Conservation (phyloP, 1,284 basidiomycete species). For the Gastroboletus turbinatus region DNA sequence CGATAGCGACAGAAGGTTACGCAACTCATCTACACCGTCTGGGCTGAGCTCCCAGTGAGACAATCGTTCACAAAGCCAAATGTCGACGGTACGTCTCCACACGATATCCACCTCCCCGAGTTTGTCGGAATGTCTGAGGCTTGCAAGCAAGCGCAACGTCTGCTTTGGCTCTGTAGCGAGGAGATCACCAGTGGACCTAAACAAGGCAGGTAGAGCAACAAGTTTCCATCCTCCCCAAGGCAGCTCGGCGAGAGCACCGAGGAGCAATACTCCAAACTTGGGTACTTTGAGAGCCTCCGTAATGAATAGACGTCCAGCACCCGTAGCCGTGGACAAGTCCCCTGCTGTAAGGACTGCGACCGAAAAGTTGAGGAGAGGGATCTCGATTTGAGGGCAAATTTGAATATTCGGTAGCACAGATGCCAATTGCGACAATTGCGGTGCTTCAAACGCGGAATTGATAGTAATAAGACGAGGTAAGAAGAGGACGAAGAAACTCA, state of each 20-base stretch:
- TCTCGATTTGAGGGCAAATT: constrained; percentile 37
- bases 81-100: constrained; percentile 54
- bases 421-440: constrained; percentile 50
- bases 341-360: constrained; percentile 55
- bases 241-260: constrained; percentile 58
- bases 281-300: constrained; percentile 41
- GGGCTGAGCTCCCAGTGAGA: constrained; percentile 34
- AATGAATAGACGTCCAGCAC: constrained; percentile 59
- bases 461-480: neutral
- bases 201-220: constrained; percentile 55
- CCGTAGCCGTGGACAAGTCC: constrained; percentile 65
- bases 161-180: constrained; percentile 42
- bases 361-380: constrained; percentile 49
- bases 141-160: constrained; percentile 51
- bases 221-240: constrained; percentile 75
- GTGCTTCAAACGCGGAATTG: constrained; percentile 34
- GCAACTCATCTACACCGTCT: constrained; percentile 39
- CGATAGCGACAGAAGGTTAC: constrained; percentile 52
- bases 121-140: constrained; percentile 46
- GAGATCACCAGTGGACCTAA: constrained; percentile 49
- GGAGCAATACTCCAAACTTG: constrained; percentile 52
- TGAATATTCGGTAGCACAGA: constrained; percentile 42
- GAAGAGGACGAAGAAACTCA: constrained; percentile 33
- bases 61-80: constrained; percentile 39
- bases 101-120: constrained; percentile 54